A percentile compares a stretch with the other conserved stretches of the same genome.
Evolutionary conservation across 1,284 basidiomycete genomes (phyloP).

Genomic region (Cutaneotrichosporon cutaneum): DNA sequence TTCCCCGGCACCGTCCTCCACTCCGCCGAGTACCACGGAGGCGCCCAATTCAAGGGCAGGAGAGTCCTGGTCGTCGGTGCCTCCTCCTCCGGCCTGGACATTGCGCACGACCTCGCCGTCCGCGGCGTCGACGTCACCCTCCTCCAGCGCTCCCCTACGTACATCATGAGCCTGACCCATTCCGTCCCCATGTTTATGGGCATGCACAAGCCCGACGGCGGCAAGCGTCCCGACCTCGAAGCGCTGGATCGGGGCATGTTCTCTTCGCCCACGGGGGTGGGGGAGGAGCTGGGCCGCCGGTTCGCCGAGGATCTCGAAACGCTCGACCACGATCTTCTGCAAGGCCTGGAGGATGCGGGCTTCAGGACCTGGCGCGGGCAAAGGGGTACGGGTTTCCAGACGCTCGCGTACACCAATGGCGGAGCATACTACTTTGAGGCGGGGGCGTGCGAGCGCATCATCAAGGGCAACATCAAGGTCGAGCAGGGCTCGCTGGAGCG

Average conservation of each 20-base stretch:
- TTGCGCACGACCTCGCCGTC: conserved; percentile 56
- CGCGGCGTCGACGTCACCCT: conserved; percentile 61
- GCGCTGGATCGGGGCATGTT: conserved; percentile 56
- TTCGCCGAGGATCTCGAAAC: conserved; percentile 21
- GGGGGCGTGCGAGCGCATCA: conserved; percentile 40
- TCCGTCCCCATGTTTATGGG: conserved; percentile 54
- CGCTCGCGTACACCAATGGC: conserved; percentile 30
- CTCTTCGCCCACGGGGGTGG: conserved; percentile 35
- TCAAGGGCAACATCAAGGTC: conserved; percentile 59
- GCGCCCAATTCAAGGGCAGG: conserved; percentile 59
- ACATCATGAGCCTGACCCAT: conserved; percentile 58
- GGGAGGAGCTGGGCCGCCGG: conserved; percentile 33
- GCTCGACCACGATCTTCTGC: conserved; percentile 55
- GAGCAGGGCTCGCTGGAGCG: conserved; percentile 48
- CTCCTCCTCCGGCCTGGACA: conserved; percentile 60
- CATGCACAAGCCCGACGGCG: conserved; percentile 48
- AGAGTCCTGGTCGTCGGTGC: conserved; percentile 63
- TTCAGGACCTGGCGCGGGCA: conserved; percentile 45
- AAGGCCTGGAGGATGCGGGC: conserved; percentile 60
- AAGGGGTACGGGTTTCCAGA: conserved; percentile 25
- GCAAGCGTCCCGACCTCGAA: conserved; percentile 56
- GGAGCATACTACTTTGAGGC: conserved; percentile 47
- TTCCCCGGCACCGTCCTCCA: conserved; percentile 58
- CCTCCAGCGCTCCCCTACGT: conserved; percentile 63
- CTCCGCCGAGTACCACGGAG: conserved; percentile 58